phyloP scores from a whole-genome alignment of 177 flowering plant species.

The Vitis hybrid region DNA sequence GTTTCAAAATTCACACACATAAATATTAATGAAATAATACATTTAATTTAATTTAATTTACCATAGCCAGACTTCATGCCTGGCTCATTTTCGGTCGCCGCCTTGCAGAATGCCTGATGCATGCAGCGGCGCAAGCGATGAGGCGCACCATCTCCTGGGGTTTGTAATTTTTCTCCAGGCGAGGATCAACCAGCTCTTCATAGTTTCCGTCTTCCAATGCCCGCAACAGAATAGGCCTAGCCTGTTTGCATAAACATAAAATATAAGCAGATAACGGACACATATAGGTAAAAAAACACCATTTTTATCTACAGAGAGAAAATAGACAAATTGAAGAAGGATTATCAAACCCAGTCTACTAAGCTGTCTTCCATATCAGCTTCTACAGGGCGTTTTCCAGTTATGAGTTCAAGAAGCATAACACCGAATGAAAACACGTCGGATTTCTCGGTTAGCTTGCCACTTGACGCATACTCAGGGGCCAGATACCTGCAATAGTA shows the following conservation, averaged over 20 bases:
- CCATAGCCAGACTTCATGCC: slow-evolving; percentile 20
- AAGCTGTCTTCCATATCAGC: slow-evolving; percentile 56
- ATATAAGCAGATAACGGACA: neutral
- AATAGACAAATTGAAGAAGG: neutral
- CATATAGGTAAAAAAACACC: no score
- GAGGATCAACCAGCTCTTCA: slow-evolving; percentile 58
- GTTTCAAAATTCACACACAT: slow-evolving; percentile 10
- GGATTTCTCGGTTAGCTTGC: slow-evolving; percentile 88
- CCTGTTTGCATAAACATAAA: slow-evolving; percentile 39
- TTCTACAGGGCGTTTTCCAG: slow-evolving; percentile 73
- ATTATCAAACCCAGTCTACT: slow-evolving; percentile 73
- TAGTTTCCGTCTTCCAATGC: slow-evolving; percentile 51
- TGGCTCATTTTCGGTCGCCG: slow-evolving; percentile 84
- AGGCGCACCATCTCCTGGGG: slow-evolving; percentile 59
- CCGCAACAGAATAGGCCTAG: slow-evolving; percentile 49
- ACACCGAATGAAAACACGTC: slow-evolving; percentile 90
- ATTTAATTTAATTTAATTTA: no score
- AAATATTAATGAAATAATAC: no score
- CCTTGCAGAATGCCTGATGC: slow-evolving; percentile 65
- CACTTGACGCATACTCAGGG: slow-evolving; percentile 91
- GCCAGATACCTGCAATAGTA: slow-evolving; percentile 69
- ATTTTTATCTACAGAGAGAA: neutral
- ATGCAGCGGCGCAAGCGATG: slow-evolving; percentile 68
- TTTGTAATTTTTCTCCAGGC: slow-evolving; percentile 42
- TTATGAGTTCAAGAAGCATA: slow-evolving; percentile 74